Percentiles rank a stretch among this genome's conserved stretches.
Conservation (phyloP, 148 eudicot species). For the Beta vulgaris region DNA sequence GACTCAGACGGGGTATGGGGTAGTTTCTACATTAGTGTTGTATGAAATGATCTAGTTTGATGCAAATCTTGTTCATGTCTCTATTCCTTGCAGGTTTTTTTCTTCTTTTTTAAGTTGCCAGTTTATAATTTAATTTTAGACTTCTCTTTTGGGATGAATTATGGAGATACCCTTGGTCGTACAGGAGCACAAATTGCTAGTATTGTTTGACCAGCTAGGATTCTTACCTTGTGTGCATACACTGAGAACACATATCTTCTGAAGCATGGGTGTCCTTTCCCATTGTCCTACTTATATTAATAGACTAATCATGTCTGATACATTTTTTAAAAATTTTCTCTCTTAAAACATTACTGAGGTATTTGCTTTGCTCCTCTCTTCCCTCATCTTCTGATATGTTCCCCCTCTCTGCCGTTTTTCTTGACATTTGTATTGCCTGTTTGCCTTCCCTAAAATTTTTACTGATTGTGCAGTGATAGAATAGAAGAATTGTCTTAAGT, state of each 20-base stretch:
- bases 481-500: background rate
- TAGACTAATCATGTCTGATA: background rate
- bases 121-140: background rate
- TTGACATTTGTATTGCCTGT: background rate
- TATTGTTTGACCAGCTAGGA: background rate
- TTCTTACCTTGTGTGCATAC: background rate
- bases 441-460: background rate
- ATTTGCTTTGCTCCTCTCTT: background rate
- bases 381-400: background rate
- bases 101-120: background rate
- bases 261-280: background rate
- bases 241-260: background rate
- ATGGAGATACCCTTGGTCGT: background rate
- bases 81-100: background rate
- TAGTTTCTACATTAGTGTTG: constrained; percentile 17
- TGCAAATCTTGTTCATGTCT: background rate
- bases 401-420: background rate
- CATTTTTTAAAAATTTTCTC: background rate
- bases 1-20: constrained; percentile 81
- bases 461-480: background rate
- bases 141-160: background rate
- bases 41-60: background rate
- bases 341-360: background rate
- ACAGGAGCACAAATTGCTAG: too few relatives aligned
- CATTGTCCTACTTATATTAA: background rate